Percentiles rank a stretch among this genome's conserved stretches.
Evolutionary conservation across 257 asterid genomes (phyloP).

Genomic region (Solanum etuberosum): DNA sequence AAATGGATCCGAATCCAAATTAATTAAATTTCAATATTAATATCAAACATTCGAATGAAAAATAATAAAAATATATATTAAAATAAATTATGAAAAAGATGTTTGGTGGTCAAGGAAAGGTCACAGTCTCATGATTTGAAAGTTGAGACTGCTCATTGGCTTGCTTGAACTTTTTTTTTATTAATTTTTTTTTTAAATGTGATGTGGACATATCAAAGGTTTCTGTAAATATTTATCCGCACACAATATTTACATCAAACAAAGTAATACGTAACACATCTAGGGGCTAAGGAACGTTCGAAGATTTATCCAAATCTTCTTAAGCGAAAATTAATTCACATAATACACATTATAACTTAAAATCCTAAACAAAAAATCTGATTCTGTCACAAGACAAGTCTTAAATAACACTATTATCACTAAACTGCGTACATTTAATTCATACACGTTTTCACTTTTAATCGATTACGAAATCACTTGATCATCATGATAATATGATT

Average conservation of each 20-base stretch:
- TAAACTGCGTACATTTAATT: not conserved
- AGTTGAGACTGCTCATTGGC: not conserved
- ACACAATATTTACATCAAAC: not conserved
- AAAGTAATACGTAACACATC: not conserved
- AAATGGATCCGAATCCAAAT: fast-evolving
- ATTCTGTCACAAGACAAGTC: not conserved
- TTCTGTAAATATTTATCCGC: not conserved
- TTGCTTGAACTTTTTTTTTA: not conserved
- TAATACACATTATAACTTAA: not conserved
- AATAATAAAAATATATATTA: not conserved
- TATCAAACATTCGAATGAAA: fast-evolving
- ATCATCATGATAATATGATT: not conserved
- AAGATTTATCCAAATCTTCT: not conserved
- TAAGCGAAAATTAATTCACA: not conserved
- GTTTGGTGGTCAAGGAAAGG: not conserved
- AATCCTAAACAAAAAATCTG: fast-evolving
- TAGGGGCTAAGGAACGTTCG: not conserved
- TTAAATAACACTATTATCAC: not conserved
- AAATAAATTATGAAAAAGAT: not conserved
- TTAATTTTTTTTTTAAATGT: not conserved
- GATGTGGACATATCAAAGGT: not conserved
- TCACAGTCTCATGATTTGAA: not conserved
- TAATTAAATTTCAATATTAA: too few species aligned
- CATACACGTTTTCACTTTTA: not conserved
- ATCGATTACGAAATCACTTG: not conserved